Base-by-base conservation (phyloP, 768 basidiomycete genomes). In the Boletus insuetus region DNA sequence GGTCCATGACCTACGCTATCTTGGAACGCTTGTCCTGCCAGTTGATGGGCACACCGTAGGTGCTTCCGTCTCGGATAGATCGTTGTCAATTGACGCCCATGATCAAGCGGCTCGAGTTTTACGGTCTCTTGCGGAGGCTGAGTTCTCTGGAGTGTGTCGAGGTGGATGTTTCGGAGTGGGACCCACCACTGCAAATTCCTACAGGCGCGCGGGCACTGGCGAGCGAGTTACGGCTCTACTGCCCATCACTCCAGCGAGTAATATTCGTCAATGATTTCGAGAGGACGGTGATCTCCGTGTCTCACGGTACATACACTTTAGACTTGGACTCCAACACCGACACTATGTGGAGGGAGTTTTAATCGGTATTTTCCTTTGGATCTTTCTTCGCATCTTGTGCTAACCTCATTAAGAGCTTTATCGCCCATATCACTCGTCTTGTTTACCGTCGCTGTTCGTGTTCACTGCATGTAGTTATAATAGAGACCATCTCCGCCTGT, bases 241-340 rank as follows among this genome's bases (percentile, higher is more conserved):
- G 77, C 56, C 79, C 81, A 6, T 75, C 75, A 1, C 70, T 86
- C 29, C 61, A 60, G 10, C 75, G 75, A 20, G 76, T 85, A 7
- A 72, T 87, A n/a, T 87, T 86, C 58, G 83, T 87, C 46, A 75
- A 79, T 53, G 78, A 86, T 37, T 83, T 85, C 63, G 83, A 86
- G 55, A 75, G 83, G 61, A 83, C 75, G 19, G 77, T 81, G 31
- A 12, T 70, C 32, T 20, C 61, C n/a, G 74, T 79, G 41, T 74
- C 69, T 22, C 70, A 69, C 12, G 73, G 73, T 24, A 41, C 63
- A 7, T 72, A 71, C 46, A 24, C 37, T 19, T 37, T 71, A 35
- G 69, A 75, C 35, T 47, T 39, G n/a, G 68, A 69, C 12, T 58
- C 57, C 13, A 58, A 37, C 34, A 41, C 61, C 3, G 71, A 73